phyloP scores from a whole-genome alignment of 23 red algal genomes.

The Pyropia haitanensis region DNA sequence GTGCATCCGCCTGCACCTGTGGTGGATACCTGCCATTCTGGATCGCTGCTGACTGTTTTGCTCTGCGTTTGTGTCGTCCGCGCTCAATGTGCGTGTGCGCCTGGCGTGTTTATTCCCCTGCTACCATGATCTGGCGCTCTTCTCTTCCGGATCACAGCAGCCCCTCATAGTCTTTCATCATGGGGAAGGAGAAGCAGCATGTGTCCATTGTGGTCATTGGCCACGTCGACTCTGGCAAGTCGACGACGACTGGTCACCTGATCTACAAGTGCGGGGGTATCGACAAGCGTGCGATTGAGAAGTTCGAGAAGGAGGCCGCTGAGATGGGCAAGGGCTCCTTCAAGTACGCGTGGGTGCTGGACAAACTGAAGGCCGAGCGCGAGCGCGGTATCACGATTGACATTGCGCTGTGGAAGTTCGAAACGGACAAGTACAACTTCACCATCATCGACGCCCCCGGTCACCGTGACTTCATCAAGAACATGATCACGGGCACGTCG shows the following conservation, averaged over 20 bases:
- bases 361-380: conserved; percentile 81
- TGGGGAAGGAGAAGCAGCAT: conserved; percentile 96
- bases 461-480: conserved; percentile 92
- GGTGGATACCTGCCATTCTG: too few relatives aligned
- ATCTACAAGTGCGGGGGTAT: conserved; percentile 92
- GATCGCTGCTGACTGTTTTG: too few relatives aligned
- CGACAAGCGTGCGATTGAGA: conserved; percentile 86
- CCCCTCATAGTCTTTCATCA: conserved; percentile 8
- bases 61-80: too few relatives aligned
- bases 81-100: too few relatives aligned
- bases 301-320: conserved; percentile 96
- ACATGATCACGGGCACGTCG: conserved; percentile 88
- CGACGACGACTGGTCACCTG: conserved; percentile 83
- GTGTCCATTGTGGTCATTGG: conserved; percentile 97
- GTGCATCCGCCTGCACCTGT: too few relatives aligned
- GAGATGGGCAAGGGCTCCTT: conserved; percentile 99
- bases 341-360: conserved; percentile 90
- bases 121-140: too few relatives aligned
- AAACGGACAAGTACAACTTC: conserved; percentile 39
- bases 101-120: too few relatives aligned
- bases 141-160: too few relatives aligned
- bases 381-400: conserved; percentile 97
- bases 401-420: conserved; percentile 84
- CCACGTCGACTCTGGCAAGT: conserved; percentile 99
- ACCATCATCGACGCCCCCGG: conserved; percentile 95